Evolutionary conservation across 495 filamentous ascomycete species (phyloP).

Genomic region (Hypoxylon intermedium): DNA sequence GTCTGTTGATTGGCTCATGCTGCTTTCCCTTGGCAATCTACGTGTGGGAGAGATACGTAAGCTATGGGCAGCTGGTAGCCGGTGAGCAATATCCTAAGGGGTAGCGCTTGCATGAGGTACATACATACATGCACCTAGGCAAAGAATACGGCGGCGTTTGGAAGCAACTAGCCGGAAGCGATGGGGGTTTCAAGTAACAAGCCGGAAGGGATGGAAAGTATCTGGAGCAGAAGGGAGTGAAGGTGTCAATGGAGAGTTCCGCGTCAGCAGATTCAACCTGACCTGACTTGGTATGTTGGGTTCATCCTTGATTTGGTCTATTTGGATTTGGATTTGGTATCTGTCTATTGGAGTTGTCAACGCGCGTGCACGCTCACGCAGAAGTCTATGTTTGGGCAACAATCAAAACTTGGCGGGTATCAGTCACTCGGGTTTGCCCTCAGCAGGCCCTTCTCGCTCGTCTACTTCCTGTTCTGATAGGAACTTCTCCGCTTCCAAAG

Average conservation of each 20-base stretch:
- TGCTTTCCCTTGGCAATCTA: background rate
- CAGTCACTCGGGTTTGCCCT: slow-evolving; percentile 41
- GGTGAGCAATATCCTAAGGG: background rate
- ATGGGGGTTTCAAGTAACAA: no score
- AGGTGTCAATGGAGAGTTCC: no score
- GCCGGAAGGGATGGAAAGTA: background rate
- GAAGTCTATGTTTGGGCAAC: slow-evolving; percentile 11
- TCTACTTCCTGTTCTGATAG: slow-evolving; percentile 75
- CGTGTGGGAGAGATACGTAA: background rate
- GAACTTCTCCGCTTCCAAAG: slow-evolving; percentile 92
- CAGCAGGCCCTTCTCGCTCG: slow-evolving; percentile 38
- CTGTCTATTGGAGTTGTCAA: slow-evolving; percentile 24
- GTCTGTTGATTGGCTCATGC: background rate
- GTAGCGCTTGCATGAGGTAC: no score
- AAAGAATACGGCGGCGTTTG: background rate
- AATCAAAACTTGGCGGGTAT: slow-evolving; percentile 21
- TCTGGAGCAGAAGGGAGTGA: background rate
- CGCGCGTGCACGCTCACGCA: slow-evolving; percentile 3
- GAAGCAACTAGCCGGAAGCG: background rate
- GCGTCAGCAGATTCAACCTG: no score
- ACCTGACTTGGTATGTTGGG: no score
- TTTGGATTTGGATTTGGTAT: slow-evolving; percentile 38
- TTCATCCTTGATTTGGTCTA: slow-evolving; percentile 9
- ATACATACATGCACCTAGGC: background rate
- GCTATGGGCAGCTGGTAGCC: background rate